Percentiles rank a stretch among this genome's conserved stretches.
These are phyloP conservation scores for Wickerhamomyces xylosicus DNA, from an alignment of 805 yeast species.

Conservation along the genomic window DNA sequence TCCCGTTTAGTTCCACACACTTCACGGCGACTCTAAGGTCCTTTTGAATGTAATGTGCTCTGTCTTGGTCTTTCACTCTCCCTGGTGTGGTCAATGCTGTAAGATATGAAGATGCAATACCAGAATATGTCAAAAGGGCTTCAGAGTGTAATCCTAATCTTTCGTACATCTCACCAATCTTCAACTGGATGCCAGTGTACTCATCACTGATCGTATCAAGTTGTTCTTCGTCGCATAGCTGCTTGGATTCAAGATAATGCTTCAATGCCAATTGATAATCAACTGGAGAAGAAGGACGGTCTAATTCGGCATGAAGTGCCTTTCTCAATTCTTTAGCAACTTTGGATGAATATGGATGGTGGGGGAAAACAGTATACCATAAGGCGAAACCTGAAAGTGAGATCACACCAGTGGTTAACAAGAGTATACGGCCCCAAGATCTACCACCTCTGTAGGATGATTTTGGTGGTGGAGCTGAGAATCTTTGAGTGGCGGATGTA, in stretches of 20 bases:
- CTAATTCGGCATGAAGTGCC: conserved; percentile 79
- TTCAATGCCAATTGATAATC: conserved; percentile 62
- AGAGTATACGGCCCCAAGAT: conserved; percentile 10
- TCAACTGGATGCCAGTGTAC: conserved; percentile 84
- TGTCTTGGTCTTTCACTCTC: conserved; percentile 19
- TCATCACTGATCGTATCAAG: conserved; percentile 60
- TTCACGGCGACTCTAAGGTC: conserved; percentile 63
- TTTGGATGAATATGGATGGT: conserved; percentile 53
- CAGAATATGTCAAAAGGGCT: conserved; percentile 60
- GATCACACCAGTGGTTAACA: conserved; percentile 15
- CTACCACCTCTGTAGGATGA: conserved; percentile 5
- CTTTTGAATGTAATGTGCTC: conserved; percentile 56
- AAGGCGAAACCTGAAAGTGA: conserved; percentile 17
- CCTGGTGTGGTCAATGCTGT: conserved; percentile 37
- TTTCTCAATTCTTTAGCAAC: conserved; percentile 67
- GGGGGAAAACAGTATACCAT: conserved; percentile 49
- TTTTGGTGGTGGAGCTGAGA: conserved; percentile 7
- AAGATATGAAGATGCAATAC: conserved; percentile 49
- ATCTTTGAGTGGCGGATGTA: not conserved
- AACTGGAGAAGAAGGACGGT: conserved; percentile 29
- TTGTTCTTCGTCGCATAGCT: conserved; percentile 43
- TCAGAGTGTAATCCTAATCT: conserved; percentile 48
- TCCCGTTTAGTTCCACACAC: conserved; percentile 45
- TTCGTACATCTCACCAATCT: conserved; percentile 82
- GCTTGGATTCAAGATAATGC: conserved; percentile 65